These are phyloP conservation scores for Rhynchospora tenuis DNA, from an alignment of 176 grass and related monocot species.

Conservation along the genomic window DNA sequence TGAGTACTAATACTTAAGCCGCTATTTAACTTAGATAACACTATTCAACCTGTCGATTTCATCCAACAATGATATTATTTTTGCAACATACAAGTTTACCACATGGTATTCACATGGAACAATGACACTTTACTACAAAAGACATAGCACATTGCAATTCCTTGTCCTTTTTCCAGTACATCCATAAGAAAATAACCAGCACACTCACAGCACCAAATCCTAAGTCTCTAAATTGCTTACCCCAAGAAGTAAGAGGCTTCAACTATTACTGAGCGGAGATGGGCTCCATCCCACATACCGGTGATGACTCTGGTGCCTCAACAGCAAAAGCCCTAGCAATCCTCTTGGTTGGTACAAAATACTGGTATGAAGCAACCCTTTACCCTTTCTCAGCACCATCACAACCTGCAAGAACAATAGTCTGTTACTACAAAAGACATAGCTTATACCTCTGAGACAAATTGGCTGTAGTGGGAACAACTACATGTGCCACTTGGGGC, in stretches of 20 bases:
- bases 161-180: not conserved
- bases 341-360: slow-evolving; percentile 59
- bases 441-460: slow-evolving; percentile 73
- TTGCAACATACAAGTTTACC: not conserved
- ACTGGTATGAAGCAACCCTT: slow-evolving; percentile 63
- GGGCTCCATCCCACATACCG: slow-evolving; percentile 46
- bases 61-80: not conserved
- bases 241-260: not conserved
- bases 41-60: not conserved
- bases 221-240: not conserved
- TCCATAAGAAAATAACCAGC: not conserved
- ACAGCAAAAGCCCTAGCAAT: slow-evolving; percentile 44
- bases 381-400: slow-evolving; percentile 54
- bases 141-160: not conserved
- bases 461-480: slow-evolving; percentile 61
- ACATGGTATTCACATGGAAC: slow-evolving; percentile 12
- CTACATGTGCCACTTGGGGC: slow-evolving; percentile 49
- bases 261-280: slow-evolving; percentile 25
- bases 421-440: too few species aligned
- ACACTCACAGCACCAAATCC: not conserved
- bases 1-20: too few species aligned
- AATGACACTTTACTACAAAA: not conserved
- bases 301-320: not conserved
- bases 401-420: slow-evolving; percentile 27
- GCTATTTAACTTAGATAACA: too few species aligned